Evolutionary conservation across 2,329 filamentous ascomycete genomes (phyloP).

Genomic region (Cladosporium sp.): DNA sequence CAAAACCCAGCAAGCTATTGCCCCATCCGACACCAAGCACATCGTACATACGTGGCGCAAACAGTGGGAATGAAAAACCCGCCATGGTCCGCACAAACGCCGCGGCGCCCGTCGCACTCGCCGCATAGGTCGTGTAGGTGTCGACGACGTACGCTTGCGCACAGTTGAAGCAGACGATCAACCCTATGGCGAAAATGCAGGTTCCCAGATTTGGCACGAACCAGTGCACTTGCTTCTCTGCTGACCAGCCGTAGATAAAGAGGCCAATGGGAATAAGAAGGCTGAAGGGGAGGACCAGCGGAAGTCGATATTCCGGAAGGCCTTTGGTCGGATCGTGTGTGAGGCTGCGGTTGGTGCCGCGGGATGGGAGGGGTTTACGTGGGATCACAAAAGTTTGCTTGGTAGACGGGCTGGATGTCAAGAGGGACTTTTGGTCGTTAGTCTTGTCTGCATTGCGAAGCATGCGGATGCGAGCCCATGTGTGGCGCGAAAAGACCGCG

Average conservation of each 20-base stretch:
- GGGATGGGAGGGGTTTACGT: background rate
- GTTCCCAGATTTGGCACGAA: conserved; percentile 22
- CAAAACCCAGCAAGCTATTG: conserved; percentile 49
- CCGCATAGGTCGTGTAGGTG: conserved; percentile 42
- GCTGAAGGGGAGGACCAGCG: conserved; percentile 46
- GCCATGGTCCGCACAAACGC: conserved; percentile 42
- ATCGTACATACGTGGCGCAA: conserved; percentile 39
- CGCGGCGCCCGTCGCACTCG: conserved; percentile 42
- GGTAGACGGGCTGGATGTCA: background rate
- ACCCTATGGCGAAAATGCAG: conserved; percentile 18
- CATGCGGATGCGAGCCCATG: conserved; percentile 11
- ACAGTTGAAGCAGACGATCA: conserved; percentile 20
- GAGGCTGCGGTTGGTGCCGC: conserved; percentile 17
- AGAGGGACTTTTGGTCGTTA: background rate
- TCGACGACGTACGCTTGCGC: conserved; percentile 39
- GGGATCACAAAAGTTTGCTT: background rate
- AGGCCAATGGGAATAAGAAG: conserved; percentile 20
- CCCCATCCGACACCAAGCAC: conserved; percentile 47
- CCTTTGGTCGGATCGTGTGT: conserved; percentile 27
- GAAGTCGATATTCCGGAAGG: conserved; percentile 33
- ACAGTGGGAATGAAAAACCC: conserved; percentile 47
- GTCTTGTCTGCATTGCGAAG: background rate
- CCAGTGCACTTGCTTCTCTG: conserved; percentile 19
- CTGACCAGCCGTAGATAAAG: conserved; percentile 23
- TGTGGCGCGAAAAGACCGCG: conserved; percentile 11